Evolutionary conservation across 192 early-diverging fungal species (phyloP).

Genomic region (Chytriomyces hyalinus): DNA sequence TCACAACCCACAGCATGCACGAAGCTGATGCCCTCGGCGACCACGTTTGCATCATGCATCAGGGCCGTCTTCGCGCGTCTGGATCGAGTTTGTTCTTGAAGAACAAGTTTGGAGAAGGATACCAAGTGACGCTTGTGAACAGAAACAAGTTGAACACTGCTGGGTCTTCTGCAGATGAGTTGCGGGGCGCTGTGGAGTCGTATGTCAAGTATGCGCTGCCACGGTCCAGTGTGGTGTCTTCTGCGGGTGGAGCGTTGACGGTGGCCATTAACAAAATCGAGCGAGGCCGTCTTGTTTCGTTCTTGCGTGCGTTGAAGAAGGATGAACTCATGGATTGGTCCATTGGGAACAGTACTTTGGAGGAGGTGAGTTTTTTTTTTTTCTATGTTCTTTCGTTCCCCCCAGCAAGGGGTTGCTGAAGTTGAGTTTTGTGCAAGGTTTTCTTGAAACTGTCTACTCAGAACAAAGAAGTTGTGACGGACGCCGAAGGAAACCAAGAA

Average conservation of each 20-base stretch:
- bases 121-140: slow-evolving; percentile 52
- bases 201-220: slow-evolving; percentile 40
- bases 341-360: slow-evolving; percentile 43
- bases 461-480: slow-evolving; percentile 34
- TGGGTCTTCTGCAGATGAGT: not conserved
- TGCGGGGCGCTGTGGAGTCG: slow-evolving; percentile 4
- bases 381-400: not conserved
- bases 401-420: not conserved
- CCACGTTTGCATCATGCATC: slow-evolving; percentile 69
- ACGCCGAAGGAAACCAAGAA: slow-evolving; percentile 8
- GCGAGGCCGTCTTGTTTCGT: slow-evolving; percentile 30
- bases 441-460: slow-evolving; percentile 41
- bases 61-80: slow-evolving; percentile 64
- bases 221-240: slow-evolving; percentile 37
- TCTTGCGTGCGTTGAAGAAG: slow-evolving; percentile 33
- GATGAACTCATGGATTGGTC: slow-evolving; percentile 42
- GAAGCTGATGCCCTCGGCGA: slow-evolving; percentile 63
- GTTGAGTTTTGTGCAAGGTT: slow-evolving; percentile 16
- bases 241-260: slow-evolving; percentile 38
- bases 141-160: not conserved
- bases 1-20: slow-evolving; percentile 74
- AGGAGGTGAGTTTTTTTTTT: slow-evolving; percentile 40
- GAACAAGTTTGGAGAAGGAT: slow-evolving; percentile 72
- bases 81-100: slow-evolving; percentile 73
- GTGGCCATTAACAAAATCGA: slow-evolving; percentile 35